Percentiles rank a stretch among this genome's conserved stretches.
Evolutionary conservation across 1,139 yeast species (phyloP).

Genomic region (Protomyces inundatus): DNA sequence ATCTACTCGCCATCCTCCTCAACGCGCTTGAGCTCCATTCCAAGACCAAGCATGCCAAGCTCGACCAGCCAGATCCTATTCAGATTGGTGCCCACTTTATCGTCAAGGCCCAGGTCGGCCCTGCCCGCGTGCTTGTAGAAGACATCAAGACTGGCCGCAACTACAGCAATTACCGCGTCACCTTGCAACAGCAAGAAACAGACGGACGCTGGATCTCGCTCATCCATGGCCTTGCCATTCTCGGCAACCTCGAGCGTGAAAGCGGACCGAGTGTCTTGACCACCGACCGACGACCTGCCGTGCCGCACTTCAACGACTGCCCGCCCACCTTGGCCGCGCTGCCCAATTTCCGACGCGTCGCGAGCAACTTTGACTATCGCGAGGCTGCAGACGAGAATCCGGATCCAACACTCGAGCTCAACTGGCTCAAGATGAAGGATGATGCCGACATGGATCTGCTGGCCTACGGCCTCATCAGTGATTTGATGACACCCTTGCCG

Average conservation of each 20-base stretch:
- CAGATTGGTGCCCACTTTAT: conserved; percentile 12
- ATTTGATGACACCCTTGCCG: conserved; percentile 24
- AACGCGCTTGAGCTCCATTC: conserved; percentile 17
- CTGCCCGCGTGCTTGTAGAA: conserved; percentile 4
- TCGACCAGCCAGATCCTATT: conserved; percentile 16
- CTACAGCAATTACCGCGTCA: conserved; percentile 15
- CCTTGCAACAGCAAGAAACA: conserved; percentile 12
- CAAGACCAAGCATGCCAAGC: neutral
- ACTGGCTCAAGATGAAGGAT: conserved; percentile 20
- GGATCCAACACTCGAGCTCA: conserved; percentile 2
- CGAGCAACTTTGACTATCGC: conserved; percentile 19
- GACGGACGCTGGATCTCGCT: conserved; percentile 16
- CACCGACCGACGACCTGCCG: neutral
- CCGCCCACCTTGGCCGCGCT: neutral
- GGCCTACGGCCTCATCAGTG: conserved; percentile 15
- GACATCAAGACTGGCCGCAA: conserved; percentile 21
- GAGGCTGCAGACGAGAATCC: neutral
- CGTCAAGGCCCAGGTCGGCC: conserved; percentile 18
- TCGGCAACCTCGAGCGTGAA: conserved; percentile 13
- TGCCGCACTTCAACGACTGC: conserved; percentile 5
- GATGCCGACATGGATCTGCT: conserved; percentile 13
- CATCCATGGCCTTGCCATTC: conserved; percentile 11
- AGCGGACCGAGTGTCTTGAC: conserved; percentile 6
- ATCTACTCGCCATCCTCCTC: conserved; percentile 18
- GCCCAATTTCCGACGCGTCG: conserved; percentile 17